Percentiles rank a stretch among this genome's conserved stretches.
Conservation (phyloP, 352 stramenopile genomes). For the Globisporangium cylindrosporum region DNA sequence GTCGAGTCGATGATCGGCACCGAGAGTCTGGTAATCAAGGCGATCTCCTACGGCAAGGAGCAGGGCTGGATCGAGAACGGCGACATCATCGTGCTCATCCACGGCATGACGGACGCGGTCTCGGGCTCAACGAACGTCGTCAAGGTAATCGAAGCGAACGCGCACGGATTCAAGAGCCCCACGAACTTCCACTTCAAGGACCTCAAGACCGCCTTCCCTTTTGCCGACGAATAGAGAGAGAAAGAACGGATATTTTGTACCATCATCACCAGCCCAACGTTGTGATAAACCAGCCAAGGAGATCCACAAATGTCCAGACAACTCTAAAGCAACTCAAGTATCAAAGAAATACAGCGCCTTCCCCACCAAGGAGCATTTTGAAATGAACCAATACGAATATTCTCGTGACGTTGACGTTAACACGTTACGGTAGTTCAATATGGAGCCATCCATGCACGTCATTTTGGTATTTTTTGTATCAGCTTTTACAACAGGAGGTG, state of each 20-base stretch:
- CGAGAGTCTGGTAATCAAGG: slow-evolving; percentile 84
- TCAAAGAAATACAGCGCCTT: not conserved
- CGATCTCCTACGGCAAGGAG: slow-evolving; percentile 81
- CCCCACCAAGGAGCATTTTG: not conserved
- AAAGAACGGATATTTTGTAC: not conserved
- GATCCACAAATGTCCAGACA: not conserved
- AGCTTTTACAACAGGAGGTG: not conserved
- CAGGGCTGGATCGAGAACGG: slow-evolving; percentile 76
- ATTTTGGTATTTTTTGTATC: not conserved
- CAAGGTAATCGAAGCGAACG: slow-evolving; percentile 83
- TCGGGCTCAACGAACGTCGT: slow-evolving; percentile 87
- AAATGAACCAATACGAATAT: too few species aligned
- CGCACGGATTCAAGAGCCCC: slow-evolving; percentile 60
- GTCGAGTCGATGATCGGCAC: slow-evolving; percentile 80
- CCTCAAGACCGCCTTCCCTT: slow-evolving; percentile 31
- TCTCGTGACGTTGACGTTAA: not conserved
- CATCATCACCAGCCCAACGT: not conserved
- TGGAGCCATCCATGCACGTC: not conserved
- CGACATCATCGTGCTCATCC: slow-evolving; percentile 89
- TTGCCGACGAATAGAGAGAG: slow-evolving; percentile 6
- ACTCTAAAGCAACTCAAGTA: not conserved
- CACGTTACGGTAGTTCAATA: not conserved
- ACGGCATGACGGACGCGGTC: slow-evolving; percentile 84
- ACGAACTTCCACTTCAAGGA: slow-evolving; percentile 65
- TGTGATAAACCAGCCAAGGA: not conserved